Evolutionary conservation across 306 rosid species (phyloP).

Genomic region (Prunus davidiana): DNA sequence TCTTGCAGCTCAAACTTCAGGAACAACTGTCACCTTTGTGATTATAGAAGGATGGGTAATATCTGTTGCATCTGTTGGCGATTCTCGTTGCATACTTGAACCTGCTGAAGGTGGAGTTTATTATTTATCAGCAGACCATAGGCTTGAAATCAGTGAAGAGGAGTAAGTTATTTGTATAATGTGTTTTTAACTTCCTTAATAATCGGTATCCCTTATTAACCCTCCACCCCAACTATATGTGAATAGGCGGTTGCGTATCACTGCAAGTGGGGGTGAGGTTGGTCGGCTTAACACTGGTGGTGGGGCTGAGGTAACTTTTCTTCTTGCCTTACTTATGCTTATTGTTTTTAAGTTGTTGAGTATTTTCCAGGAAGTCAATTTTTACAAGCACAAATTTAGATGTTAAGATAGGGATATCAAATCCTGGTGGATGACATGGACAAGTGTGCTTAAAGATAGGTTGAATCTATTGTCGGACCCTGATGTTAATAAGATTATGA

Average conservation of each 20-base stretch:
- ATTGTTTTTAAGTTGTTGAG: neutral
- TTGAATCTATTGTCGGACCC: neutral
- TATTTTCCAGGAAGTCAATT: neutral
- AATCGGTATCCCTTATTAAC: conserved; percentile 10
- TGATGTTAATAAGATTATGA: neutral
- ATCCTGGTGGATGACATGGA: neutral
- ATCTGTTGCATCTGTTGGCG: conserved; percentile 99
- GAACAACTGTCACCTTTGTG: conserved; percentile 96
- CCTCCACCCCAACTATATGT: conserved; percentile 21
- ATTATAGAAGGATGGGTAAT: conserved; percentile 96
- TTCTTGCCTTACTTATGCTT: neutral
- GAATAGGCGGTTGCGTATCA: conserved; percentile 81
- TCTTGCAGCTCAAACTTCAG: conserved; percentile 76
- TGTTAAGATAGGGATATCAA: neutral
- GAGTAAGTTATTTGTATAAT: conserved; percentile 61
- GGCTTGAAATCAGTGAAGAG: conserved; percentile 91
- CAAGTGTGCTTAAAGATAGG: conserved; percentile 1
- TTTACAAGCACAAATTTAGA: neutral
- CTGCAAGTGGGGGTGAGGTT: conserved; percentile 95
- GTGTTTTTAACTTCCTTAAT: conserved; percentile 15
- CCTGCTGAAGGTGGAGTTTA: conserved; percentile 83
- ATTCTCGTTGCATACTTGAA: conserved; percentile 91
- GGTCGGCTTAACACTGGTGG: conserved; percentile 99
- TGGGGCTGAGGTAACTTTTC: conserved; percentile 80
- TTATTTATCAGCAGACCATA: conserved; percentile 96